A percentile compares a stretch with the other conserved stretches of the same genome.
Conservation (phyloP, 148 eudicot species). For the Dysphania ambrosioides region DNA sequence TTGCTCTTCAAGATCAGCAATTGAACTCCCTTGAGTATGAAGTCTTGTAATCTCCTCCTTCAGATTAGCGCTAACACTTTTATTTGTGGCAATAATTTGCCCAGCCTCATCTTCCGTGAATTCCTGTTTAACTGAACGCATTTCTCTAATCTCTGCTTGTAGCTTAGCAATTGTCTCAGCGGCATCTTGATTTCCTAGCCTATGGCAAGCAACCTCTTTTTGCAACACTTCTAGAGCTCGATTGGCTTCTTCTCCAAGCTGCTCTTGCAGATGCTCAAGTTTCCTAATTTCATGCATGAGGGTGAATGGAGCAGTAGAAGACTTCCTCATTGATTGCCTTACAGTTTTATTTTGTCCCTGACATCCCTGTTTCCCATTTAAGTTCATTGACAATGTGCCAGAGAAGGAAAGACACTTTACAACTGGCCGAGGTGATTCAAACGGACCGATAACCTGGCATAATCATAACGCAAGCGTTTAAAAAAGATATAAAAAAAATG, state of each 20-base stretch:
- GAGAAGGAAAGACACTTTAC: constrained; percentile 83
- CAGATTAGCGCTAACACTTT: constrained; percentile 83
- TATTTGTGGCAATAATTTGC: constrained; percentile 50
- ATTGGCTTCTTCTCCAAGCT: constrained; percentile 92
- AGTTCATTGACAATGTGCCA: constrained; percentile 42
- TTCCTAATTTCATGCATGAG: constrained; percentile 88
- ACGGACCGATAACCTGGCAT: constrained; percentile 38
- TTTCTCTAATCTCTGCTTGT: constrained; percentile 80
- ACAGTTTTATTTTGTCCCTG: constrained; percentile 48
- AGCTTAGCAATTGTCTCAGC: constrained; percentile 92
- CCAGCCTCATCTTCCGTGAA: constrained; percentile 49
- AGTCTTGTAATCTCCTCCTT: constrained; percentile 95
- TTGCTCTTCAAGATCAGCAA: constrained; percentile 86
- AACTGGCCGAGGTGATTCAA: constrained; percentile 51
- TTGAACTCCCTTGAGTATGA: constrained; percentile 85
- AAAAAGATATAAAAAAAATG: background rate
- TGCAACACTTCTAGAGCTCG: constrained; percentile 91
- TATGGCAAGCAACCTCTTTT: constrained; percentile 89
- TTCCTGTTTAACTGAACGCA: constrained; percentile 47
- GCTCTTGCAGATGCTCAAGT: constrained; percentile 95
- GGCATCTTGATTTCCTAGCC: constrained; percentile 93
- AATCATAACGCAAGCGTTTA: background rate
- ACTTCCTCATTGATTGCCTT: constrained; percentile 73
- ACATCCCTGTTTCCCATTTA: constrained; percentile 39
- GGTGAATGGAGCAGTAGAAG: constrained; percentile 88